Evolutionary conservation across 2,329 filamentous ascomycete species (phyloP).

Genomic region (Clarireedia homoeocarpa): DNA sequence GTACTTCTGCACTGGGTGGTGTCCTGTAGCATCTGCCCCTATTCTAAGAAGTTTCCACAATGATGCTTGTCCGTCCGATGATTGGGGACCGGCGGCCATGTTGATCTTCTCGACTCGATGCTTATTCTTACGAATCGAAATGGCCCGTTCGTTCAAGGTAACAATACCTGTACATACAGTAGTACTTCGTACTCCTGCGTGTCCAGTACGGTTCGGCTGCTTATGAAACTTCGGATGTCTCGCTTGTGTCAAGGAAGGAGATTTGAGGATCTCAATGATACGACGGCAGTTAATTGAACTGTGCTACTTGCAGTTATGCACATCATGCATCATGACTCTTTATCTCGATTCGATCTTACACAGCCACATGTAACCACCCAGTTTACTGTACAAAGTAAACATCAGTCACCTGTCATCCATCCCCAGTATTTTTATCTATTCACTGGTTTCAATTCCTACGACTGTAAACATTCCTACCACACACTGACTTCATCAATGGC

Average conservation of each 20-base stretch:
- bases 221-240: neutral
- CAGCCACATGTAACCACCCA: too few relatives aligned
- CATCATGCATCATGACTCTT: neutral
- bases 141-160: neutral
- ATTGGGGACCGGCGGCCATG: neutral
- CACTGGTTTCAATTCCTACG: too few relatives aligned
- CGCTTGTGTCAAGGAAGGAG: neutral
- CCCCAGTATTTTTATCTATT: too few relatives aligned
- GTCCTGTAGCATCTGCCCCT: too few relatives aligned
- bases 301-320: neutral
- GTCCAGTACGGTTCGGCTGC: neutral
- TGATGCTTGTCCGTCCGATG: neutral
- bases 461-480: too few relatives aligned
- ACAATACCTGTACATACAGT: too few relatives aligned
- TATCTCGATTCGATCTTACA: neutral
- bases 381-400: too few relatives aligned
- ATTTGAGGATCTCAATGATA: neutral
- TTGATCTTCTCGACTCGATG: neutral
- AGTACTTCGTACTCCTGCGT: neutral
- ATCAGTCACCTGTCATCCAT: too few relatives aligned
- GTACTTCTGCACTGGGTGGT: too few relatives aligned
- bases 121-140: neutral
- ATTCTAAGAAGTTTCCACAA: neutral
- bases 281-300: neutral
- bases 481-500: too few relatives aligned